Base-by-base conservation (phyloP, 2,329 filamentous ascomycete species). In the Simplicillium aogashimaense region DNA sequence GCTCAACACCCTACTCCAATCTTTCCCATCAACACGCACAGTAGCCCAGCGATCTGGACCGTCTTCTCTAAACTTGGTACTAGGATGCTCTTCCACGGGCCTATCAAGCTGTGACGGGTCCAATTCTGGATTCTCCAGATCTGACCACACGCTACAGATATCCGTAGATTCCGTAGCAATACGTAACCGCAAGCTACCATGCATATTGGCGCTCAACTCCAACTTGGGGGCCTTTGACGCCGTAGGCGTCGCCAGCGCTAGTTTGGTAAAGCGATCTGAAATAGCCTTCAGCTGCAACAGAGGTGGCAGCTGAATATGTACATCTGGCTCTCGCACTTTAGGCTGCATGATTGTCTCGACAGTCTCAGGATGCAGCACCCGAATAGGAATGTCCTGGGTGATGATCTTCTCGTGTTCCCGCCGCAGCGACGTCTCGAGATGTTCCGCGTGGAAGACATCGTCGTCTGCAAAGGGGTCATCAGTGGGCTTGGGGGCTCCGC, bases 301-400 rank as follows among this genome's bases (percentile, higher is more conserved):
- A 5, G 86, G 82, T 0, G 92, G 92, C 3, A 98, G 72, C 40
- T 88, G 80, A 54, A 98, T 94, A 62, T 97, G 85, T 3, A 95
- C 89, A 53, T 97, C 92, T 31, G 90, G 87, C 51, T 95, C 88
- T 43, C 86, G 81, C 43, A 89, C 87, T 45, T 81, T 80, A 12
- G 92, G 92, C 64, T 98, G 90, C 65, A 94, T 87, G 46, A 97
- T 80, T n/a, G 81, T 84, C 53, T 92, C 85, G n/a, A 97, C 87
- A 0, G 78, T 83, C 39, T 83, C 78, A 2, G 86, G 81, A 43
- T 86, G 80, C 9, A 98, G 74, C 2, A 98, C 88, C 14, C 89
- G 82, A 34, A 97, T 83, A n/a, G 92, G 92, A 31, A 98, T 84
- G 61, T 97, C 88, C 56, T 98, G 92, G 1, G 88, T 95, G 53